Evolutionary conservation across 208 protist genomes (phyloP).

Genomic region (Angomonas ambiguus): DNA sequence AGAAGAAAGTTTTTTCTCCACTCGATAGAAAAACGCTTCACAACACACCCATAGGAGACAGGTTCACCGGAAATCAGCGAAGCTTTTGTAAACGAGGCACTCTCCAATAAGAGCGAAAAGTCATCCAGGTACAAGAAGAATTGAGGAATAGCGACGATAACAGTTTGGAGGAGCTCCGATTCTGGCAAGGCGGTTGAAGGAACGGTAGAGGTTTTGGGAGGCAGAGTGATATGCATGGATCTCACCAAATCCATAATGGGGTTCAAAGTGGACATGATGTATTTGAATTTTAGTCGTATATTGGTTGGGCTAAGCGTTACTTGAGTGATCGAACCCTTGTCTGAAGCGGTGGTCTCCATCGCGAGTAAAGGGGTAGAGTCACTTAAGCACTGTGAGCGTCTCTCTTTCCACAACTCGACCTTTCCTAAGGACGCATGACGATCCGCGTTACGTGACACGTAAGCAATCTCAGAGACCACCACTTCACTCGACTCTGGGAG

Average conservation of each 20-base stretch:
- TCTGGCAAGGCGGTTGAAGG: neutral
- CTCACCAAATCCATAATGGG: neutral
- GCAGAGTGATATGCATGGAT: neutral
- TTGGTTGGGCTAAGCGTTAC: neutral
- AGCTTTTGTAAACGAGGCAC: neutral
- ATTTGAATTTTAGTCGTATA: neutral
- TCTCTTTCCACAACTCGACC: neutral
- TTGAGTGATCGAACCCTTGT: neutral
- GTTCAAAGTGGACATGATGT: neutral
- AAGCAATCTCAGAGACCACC: neutral
- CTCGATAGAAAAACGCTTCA: neutral
- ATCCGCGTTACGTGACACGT: neutral
- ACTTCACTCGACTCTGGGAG: neutral
- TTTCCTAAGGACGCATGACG: neutral
- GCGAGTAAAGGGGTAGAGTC: neutral
- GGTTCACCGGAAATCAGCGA: too few species aligned
- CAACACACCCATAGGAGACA: neutral
- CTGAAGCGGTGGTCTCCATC: neutral
- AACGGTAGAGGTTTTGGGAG: neutral
- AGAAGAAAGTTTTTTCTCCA: conserved; percentile 8
- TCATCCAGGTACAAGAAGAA: neutral
- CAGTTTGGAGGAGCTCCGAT: neutral
- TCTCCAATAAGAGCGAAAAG: neutral
- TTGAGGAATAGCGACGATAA: conserved; percentile 1
- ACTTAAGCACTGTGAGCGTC: neutral